Evolutionary conservation across 306 rosid genomes (phyloP), one percentile per base, ranked within the genome.

Genomic region (Carpinus viminea): DNA sequence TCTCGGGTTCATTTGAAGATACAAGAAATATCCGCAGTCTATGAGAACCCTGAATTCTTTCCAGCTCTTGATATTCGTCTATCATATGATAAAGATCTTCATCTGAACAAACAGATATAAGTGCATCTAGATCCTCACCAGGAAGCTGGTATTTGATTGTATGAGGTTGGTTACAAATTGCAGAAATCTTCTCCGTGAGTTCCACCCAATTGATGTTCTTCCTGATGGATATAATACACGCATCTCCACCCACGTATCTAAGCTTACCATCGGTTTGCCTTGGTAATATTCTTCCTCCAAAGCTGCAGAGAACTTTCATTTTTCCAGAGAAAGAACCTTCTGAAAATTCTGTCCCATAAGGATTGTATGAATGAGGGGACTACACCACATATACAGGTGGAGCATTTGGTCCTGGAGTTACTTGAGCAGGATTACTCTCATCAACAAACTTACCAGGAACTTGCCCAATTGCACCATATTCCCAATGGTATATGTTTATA

Each of bases 111-210:
- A 96, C 93, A 76, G 99, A 93, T 78, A 96, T 89, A 65, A 96
- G 99, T 50, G 99, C 94, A 72, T 96, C 99, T 54, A 96, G 93
- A 76, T 96, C 99, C 86, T 93, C 99, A 12, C 99, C 94, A 8
- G 98, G 99, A 84, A 91, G 99, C 81, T 96, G 96, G 89, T 96
- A 96, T 83, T 91, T 96, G 81, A 93, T 93, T 0, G 86, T 84
- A 82, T 96, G 98, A 77, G 83, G 74, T 71, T 88, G 91, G 81
- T 83, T 87, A 79, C 91, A 93, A 78, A 89, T 89, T 69, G 88
- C 89, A 20, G 12, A 83, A 72, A 97, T 96, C 90, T 89, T 96
- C 75, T 71, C 80, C 78, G 74, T 85, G 75, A 96, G 89, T 56
- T 90, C 92, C 74, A 88, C 93, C 75, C 80, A 88, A 20, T 81